Evolutionary conservation across 1,139 yeast genomes (phyloP).

Genomic region (Diutina rugosa): DNA sequence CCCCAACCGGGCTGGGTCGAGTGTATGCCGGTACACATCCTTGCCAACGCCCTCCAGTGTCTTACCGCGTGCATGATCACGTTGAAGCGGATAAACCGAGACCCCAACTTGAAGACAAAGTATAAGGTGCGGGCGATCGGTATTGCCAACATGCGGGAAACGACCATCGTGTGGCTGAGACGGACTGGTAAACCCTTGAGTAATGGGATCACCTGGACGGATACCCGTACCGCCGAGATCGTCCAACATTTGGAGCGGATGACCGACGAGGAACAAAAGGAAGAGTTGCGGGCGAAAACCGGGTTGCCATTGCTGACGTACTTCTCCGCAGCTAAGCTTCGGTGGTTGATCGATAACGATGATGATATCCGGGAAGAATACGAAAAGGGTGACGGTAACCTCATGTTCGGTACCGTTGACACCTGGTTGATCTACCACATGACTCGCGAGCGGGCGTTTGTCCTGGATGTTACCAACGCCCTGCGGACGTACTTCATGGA

Average conservation of each 20-base stretch:
- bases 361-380: slow-evolving; percentile 57
- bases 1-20: slow-evolving; percentile 91
- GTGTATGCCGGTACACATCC: slow-evolving; percentile 78
- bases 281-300: slow-evolving; percentile 49
- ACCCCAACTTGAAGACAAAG: slow-evolving; percentile 32
- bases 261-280: slow-evolving; percentile 46
- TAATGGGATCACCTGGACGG: slow-evolving; percentile 94
- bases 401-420: slow-evolving; percentile 91
- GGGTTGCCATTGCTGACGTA: slow-evolving; percentile 88
- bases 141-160: slow-evolving; percentile 91
- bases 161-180: slow-evolving; percentile 83
- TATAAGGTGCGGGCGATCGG: slow-evolving; percentile 59
- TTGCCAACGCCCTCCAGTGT: slow-evolving; percentile 75
- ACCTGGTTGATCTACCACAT: slow-evolving; percentile 87
- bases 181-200: slow-evolving; percentile 73
- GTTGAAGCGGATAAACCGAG: slow-evolving; percentile 44
- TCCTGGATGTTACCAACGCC: slow-evolving; percentile 86
- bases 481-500: slow-evolving; percentile 88
- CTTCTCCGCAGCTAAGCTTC: slow-evolving; percentile 81
- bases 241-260: slow-evolving; percentile 52
- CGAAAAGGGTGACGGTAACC: slow-evolving; percentile 55
- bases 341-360: slow-evolving; percentile 82
- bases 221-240: slow-evolving; percentile 70
- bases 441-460: slow-evolving; percentile 59
- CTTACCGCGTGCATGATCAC: slow-evolving; percentile 50